Evolutionary conservation across 2,329 filamentous ascomycete species (phyloP).

Genomic region (Dryadomyces quercus-mongolicae): DNA sequence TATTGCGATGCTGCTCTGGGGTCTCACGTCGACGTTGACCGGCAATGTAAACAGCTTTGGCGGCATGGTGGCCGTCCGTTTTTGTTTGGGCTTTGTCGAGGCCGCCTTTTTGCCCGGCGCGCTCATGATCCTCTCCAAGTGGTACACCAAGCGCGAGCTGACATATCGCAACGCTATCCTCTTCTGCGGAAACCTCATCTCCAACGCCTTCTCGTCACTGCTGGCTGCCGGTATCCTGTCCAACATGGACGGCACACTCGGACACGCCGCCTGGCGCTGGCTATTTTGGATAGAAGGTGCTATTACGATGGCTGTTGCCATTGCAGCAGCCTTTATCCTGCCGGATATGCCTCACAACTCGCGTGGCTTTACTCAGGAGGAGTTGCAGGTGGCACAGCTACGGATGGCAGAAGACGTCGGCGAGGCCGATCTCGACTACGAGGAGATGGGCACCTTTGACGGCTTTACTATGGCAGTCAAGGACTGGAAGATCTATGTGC

Average conservation of each 20-base stretch:
- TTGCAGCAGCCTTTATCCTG: conserved; percentile 50
- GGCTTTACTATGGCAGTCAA: conserved; percentile 45
- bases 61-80: not conserved
- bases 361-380: conserved; percentile 43
- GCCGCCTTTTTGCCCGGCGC: conserved; percentile 36
- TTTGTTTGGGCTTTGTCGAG: conserved; percentile 7
- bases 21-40: not conserved
- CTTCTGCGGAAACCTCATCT: conserved; percentile 11
- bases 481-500: conserved; percentile 48
- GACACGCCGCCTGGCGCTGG: conserved; percentile 31
- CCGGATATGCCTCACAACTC: conserved; percentile 49
- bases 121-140: conserved; percentile 16
- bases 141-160: conserved; percentile 12
- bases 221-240: conserved; percentile 31
- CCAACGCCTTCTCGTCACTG: conserved; percentile 9
- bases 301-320: conserved; percentile 39
- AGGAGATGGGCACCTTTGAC: conserved; percentile 34
- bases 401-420: conserved; percentile 44
- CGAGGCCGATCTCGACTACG: conserved; percentile 37
- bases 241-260: conserved; percentile 42
- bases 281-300: conserved; percentile 41
- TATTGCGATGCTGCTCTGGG: conserved; percentile 5
- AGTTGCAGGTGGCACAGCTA: conserved; percentile 38
- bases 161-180: conserved; percentile 13
- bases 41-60: not conserved